A percentile compares a stretch with the other conserved stretches of the same genome.
Conservation (phyloP, 2,329 filamentous ascomycete genomes). For the Conoideocrella luteorostrata region DNA sequence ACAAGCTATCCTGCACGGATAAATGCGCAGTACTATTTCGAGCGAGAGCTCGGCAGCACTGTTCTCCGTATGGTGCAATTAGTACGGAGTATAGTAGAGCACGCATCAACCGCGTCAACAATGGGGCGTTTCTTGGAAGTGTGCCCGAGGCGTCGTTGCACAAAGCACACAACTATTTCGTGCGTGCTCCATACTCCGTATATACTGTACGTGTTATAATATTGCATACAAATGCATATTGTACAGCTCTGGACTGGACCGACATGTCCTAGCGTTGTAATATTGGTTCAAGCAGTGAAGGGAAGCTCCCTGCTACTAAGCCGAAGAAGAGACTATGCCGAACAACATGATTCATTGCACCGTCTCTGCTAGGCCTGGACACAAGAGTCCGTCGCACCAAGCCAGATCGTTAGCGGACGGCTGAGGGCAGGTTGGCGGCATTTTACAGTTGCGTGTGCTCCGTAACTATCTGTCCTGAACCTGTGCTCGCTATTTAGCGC, state of each 20-base stretch:
- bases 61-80: no score
- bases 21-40: no score
- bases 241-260: background rate
- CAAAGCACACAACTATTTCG: background rate
- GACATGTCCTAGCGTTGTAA: background rate
- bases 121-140: no score
- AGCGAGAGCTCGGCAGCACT: no score
- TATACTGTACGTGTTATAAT: background rate
- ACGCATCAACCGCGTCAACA: no score
- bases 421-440: background rate
- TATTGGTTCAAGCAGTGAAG: background rate
- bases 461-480: conserved; percentile 2
- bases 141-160: background rate
- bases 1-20: no score
- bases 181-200: background rate
- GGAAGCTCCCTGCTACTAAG: background rate
- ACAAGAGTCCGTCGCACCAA: background rate
- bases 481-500: conserved; percentile 1
- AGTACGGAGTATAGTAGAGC: no score
- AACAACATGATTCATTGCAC: background rate
- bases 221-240: no score
- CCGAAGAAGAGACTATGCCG: background rate
- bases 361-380: background rate
- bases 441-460: background rate
- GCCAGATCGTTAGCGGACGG: background rate